Base-by-base conservation (phyloP, 345 rosid species). In the Gossypium rotundifolium region DNA sequence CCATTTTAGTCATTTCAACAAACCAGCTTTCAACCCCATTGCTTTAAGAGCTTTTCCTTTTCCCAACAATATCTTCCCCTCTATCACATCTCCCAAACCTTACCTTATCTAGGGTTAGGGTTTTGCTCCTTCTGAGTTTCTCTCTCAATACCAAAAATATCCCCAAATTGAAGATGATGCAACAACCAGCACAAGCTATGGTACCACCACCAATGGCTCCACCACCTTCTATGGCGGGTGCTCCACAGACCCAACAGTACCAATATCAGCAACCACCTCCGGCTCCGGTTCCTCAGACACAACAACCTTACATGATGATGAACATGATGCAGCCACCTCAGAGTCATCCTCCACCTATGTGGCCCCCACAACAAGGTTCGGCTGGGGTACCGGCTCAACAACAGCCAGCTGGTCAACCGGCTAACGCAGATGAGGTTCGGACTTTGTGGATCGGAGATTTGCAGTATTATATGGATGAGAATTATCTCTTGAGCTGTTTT, bases 361-460 rank as follows among this genome's bases (percentile, higher is more conserved):
- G 94, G 95, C 81, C 76, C n/a, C 81, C 51, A 9, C 86, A 81
- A n/a, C 75, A 44, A 6, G 81, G 77, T 17, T n/a, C 77, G 53
- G 69, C 61, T 13, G 62, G 60, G 33, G 59, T 42, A 25, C 78
- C 80, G 2, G 72, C 73, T 71, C 83, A 78, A 66, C 83, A 73
- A 57, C 83, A 51, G 59, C 88, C 73, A 52, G 23, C 77, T 55
- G 59, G 75, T 59, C 89, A 81, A 57, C 83, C 91, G 11, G 82
- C 61, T 54, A 79, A 76, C 46, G 77, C 84, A 12, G 97, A 92
- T 9, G 98, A 93, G 87, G 85, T 90, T 79, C 91, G 97, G 72
- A 93, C 98, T 54, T 90, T 93, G 60, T 93, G 98, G 98, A 91
- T 93, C 85, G 98, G 98, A 1, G 96, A 93, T 74, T 87, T 93